Evolutionary conservation across 1,284 basidiomycete genomes (phyloP).

Genomic region (Moesziomyces sp.): DNA sequence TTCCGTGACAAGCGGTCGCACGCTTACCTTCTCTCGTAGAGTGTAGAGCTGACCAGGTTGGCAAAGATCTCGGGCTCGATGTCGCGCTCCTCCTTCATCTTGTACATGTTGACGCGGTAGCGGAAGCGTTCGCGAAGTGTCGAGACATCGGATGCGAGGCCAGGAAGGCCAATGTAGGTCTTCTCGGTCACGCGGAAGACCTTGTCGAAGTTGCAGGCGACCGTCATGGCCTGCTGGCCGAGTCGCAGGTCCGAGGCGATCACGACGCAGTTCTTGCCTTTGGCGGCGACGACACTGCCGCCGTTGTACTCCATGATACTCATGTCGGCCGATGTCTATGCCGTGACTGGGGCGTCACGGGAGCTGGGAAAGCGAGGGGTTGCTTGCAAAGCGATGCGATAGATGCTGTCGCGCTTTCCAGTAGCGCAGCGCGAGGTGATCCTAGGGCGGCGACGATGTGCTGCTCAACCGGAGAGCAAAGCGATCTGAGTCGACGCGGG

Average conservation of each 20-base stretch:
- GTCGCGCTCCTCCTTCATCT: conserved; percentile 98
- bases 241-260: conserved; percentile 95
- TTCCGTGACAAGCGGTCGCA: not conserved
- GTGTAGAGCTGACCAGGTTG: conserved; percentile 93
- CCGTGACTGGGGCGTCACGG: conserved; percentile 26
- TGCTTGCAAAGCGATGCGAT: too few species aligned
- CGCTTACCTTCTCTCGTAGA: conserved; percentile 85
- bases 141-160: conserved; percentile 90
- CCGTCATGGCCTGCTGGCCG: conserved; percentile 87
- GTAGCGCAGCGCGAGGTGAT: not conserved
- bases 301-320: conserved; percentile 80
- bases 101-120: conserved; percentile 98
- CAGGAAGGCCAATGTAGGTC: conserved; percentile 90
- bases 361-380: not conserved
- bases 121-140: conserved; percentile 77
- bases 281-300: conserved; percentile 98
- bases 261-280: conserved; percentile 97
- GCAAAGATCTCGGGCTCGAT: conserved; percentile 97
- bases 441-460: not conserved
- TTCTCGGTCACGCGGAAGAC: conserved; percentile 94
- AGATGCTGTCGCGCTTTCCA: not conserved
- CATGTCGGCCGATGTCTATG: conserved; percentile 43
- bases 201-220: conserved; percentile 94
- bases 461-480: not conserved
- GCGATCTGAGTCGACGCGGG: not conserved